Evolutionary conservation across 2,329 filamentous ascomycete genomes (phyloP).

Genomic region (Tothia fuscella): DNA sequence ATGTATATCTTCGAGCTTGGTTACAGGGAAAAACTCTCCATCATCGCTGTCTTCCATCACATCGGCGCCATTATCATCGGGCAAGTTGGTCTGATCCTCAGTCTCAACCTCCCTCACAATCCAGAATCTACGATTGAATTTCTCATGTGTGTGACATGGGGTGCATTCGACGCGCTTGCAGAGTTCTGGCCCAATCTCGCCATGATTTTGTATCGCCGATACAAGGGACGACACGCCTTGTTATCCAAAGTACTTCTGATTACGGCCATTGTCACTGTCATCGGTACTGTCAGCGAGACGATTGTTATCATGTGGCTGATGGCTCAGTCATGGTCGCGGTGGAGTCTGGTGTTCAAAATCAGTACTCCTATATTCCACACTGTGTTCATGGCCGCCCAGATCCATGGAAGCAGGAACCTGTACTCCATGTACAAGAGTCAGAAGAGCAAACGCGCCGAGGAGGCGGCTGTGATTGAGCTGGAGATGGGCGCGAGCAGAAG

Average conservation of each 20-base stretch:
- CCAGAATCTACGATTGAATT: slow-evolving; percentile 26
- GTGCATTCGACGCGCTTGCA: slow-evolving; percentile 35
- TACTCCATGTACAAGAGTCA: slow-evolving; percentile 27
- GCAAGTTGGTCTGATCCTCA: slow-evolving; percentile 31
- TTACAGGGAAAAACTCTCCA: slow-evolving; percentile 30
- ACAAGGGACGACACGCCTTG: slow-evolving; percentile 26
- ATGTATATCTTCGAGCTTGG: slow-evolving; percentile 37
- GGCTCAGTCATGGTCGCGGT: slow-evolving; percentile 28
- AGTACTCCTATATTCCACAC: slow-evolving; percentile 31
- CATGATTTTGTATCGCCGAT: slow-evolving; percentile 34
- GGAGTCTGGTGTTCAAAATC: slow-evolving; percentile 33
- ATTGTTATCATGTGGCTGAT: slow-evolving; percentile 35
- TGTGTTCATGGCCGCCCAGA: slow-evolving; percentile 30
- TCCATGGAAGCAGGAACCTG: slow-evolving; percentile 32
- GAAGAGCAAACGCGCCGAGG: slow-evolving; percentile 8
- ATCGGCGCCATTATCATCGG: slow-evolving; percentile 30
- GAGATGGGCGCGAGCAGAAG: no score
- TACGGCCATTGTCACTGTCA: slow-evolving; percentile 26
- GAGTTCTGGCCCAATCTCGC: slow-evolving; percentile 37
- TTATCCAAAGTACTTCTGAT: slow-evolving; percentile 28
- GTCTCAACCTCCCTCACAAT: slow-evolving; percentile 16
- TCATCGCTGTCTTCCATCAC: slow-evolving; percentile 31
- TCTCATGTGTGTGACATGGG: slow-evolving; percentile 28
- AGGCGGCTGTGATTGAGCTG: no score
- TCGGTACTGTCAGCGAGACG: slow-evolving; percentile 30